Base-by-base conservation (phyloP, 2,329 filamentous ascomycete genomes). In the Aspergillus sp. region DNA sequence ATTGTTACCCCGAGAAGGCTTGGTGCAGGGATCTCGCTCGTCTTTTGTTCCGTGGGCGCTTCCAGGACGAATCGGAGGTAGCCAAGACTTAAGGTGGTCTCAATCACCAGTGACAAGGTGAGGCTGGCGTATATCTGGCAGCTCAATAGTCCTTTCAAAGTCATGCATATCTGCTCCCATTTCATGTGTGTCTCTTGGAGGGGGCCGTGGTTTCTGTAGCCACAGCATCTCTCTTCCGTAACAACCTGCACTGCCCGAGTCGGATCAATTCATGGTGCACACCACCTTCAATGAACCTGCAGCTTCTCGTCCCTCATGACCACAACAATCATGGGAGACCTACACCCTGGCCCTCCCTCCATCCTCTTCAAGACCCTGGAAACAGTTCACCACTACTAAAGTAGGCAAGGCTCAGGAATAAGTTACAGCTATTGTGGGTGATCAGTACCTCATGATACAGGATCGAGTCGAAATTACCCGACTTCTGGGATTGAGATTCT, bases 341-440 rank as follows among this genome's bases (percentile, higher is more conserved):
- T 25, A 21, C 43, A 19, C 21, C 43, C 43, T 13, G 13, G 13
- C 19, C 45, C 15, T 49, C 23, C 13, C 23, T 25, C 15, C 23
- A 19, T 28, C 23, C n/a, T 17, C 15, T 17, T 30, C 25, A 17
- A 50, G n/a, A 50, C 47, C 47, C 47, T 32, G 47, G 30, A 30
- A 28, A 32, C 23, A 28, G 47, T 50, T 30, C 41, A 13, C 38
- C 19, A 28, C 19, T 36, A 52, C 38, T 23, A 23, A 47, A 32
- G 48, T 17, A 43, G 23, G 36, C 32, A 56, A 57, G 47, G 30
- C 15, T 23, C 15, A 30, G 7, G 47, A 30, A 50, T 57, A 55
- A 55, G 17, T 58, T 61, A 49, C 59, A 30, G 51, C 49, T 57
- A 54, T 57, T 43, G 47, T 51, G 61, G 55, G 51, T 43, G 59